A percentile compares a stretch with the other conserved stretches of the same genome.
Evolutionary conservation across 106 monocot species (phyloP).

Genomic region (Narthecium ossifragum): DNA sequence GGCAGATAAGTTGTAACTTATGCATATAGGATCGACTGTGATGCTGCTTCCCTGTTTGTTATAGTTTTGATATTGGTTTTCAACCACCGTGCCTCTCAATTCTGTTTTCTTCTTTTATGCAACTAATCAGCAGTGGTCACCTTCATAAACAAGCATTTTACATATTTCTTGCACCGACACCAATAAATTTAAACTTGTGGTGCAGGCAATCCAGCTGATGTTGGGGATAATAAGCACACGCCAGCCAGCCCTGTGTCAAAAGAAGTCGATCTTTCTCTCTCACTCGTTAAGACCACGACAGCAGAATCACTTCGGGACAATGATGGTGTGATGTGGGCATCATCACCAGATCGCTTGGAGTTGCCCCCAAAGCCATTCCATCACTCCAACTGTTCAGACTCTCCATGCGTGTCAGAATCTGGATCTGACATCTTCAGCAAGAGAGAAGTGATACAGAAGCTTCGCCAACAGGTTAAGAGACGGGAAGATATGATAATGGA

Average conservation of each 20-base stretch:
- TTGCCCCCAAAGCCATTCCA: slow-evolving; percentile 27
- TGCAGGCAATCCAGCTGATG: slow-evolving; percentile 20
- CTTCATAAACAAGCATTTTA: no score
- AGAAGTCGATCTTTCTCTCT: slow-evolving; percentile 17
- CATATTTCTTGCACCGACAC: no score
- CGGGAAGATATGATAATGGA: slow-evolving; percentile 50
- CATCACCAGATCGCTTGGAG: slow-evolving; percentile 34
- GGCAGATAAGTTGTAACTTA: no score
- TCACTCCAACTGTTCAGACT: slow-evolving; percentile 33
- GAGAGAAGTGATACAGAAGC: slow-evolving; percentile 39
- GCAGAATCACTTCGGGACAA: slow-evolving; percentile 16
- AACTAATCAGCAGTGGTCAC: no score
- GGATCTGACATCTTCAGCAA: slow-evolving; percentile 39
- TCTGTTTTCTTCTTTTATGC: no score
- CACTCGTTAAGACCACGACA: slow-evolving; percentile 22
- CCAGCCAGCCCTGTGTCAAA: slow-evolving; percentile 8
- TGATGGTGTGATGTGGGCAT: slow-evolving; percentile 32
- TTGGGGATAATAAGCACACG: slow-evolving; percentile 1
- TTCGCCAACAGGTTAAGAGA: slow-evolving; percentile 33
- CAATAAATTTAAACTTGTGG: not conserved
- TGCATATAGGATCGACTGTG: no score
- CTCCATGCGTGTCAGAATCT: slow-evolving; percentile 31
- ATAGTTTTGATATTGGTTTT: no score
- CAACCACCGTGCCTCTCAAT: no score
- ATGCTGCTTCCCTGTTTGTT: no score